Evolutionary conservation across 2,329 filamentous ascomycete species (phyloP).

Genomic region (Beauveria caledonica): DNA sequence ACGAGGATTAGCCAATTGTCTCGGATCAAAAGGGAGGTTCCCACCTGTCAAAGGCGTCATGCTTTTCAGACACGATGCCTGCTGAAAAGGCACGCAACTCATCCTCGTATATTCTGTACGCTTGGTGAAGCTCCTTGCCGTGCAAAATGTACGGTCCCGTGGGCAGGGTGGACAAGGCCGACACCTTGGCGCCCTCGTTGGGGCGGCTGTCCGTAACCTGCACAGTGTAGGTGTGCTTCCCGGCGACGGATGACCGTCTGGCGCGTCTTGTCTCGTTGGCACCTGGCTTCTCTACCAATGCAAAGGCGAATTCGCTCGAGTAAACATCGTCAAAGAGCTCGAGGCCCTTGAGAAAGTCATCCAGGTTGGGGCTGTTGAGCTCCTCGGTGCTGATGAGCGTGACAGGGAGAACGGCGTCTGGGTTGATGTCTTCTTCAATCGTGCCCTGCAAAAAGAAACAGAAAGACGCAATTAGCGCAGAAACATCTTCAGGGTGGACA

Average conservation of each 20-base stretch:
- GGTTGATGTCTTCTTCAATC: constrained; percentile 33
- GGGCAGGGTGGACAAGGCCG: constrained; percentile 20
- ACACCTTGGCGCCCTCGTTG: constrained; percentile 16
- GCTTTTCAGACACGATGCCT: constrained; percentile 30
- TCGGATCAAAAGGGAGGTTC: not conserved
- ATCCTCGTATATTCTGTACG: constrained; percentile 34
- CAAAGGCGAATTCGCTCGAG: constrained; percentile 28
- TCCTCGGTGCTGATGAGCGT: constrained; percentile 31
- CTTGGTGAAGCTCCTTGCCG: constrained; percentile 32
- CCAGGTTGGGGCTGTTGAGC: constrained; percentile 26
- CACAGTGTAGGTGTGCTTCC: constrained; percentile 2
- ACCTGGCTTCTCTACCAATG: constrained; percentile 31
- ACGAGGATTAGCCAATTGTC: not conserved
- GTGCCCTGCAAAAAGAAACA: constrained; percentile 22
- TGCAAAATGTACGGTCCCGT: constrained; percentile 35
- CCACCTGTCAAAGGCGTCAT: constrained; percentile 20
- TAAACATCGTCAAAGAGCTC: constrained; percentile 32
- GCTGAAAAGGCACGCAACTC: constrained; percentile 27
- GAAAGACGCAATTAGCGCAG: too few relatives aligned
- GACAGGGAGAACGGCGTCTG: constrained; percentile 32
- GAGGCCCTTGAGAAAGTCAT: constrained; percentile 25
- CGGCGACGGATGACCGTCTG: not conserved
- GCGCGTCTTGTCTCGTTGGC: constrained; percentile 12
- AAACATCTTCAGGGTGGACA: not conserved
- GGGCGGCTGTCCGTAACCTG: constrained; percentile 7